Evolutionary conservation across 163 green algal species (phyloP).

Genomic region (Scenedesmus sp.): DNA sequence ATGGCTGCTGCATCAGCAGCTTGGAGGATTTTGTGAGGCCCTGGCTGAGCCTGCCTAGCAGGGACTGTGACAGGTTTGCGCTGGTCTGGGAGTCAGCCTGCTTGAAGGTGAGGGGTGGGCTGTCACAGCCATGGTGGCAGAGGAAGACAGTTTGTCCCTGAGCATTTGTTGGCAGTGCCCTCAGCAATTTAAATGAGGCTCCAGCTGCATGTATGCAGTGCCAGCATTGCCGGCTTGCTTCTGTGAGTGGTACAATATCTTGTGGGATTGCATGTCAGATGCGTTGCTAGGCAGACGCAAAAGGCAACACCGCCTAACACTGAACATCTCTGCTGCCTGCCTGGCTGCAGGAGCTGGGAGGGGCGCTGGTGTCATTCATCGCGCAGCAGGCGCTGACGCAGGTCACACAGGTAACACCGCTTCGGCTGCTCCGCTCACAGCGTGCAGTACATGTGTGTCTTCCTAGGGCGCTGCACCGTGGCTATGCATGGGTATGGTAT

Average conservation of each 20-base stretch:
- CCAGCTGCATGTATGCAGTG: too few relatives aligned
- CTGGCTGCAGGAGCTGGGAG: slow-evolving; percentile 54
- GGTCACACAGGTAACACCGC: slow-evolving; percentile 14
- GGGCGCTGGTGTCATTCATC: slow-evolving; percentile 62
- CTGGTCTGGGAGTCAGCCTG: slow-evolving; percentile 79
- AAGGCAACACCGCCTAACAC: too few relatives aligned
- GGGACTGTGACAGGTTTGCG: slow-evolving; percentile 70
- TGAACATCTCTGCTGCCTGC: neutral
- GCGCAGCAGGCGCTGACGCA: slow-evolving; percentile 49
- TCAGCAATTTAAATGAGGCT: too few relatives aligned
- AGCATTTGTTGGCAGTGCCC: too few relatives aligned
- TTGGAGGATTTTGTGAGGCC: slow-evolving; percentile 74
- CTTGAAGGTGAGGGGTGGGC: slow-evolving; percentile 38
- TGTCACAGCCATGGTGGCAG: neutral
- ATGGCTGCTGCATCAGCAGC: slow-evolving; percentile 55
- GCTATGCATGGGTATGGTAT: too few relatives aligned
- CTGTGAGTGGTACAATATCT: too few relatives aligned
- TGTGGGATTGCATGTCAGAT: too few relatives aligned
- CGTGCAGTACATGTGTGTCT: neutral
- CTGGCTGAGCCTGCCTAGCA: slow-evolving; percentile 67
- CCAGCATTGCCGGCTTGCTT: too few relatives aligned
- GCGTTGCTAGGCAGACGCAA: too few relatives aligned
- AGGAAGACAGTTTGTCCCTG: neutral
- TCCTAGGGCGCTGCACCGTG: too few relatives aligned
- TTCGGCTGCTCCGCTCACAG: neutral